Base-by-base conservation (phyloP, 306 rosid species). In the Sicyos edulis region DNA sequence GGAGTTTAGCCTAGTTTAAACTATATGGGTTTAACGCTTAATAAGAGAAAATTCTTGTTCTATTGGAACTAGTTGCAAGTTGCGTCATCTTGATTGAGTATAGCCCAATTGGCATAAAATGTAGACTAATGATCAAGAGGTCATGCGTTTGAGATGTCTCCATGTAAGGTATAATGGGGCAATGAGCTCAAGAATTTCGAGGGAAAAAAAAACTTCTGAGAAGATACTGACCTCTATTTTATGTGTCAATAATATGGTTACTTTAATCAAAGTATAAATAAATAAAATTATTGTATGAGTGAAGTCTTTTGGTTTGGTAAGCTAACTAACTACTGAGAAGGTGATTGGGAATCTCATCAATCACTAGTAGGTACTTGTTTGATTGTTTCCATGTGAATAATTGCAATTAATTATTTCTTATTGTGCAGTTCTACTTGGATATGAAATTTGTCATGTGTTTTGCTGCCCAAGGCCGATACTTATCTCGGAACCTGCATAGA, bases 401-500 rank as follows among this genome's bases (percentile, higher is more conserved):
- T 13, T 4, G n/a, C 12, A 20, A 34, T 4, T 34, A 26, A 26
- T 20, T 42, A 67, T 12, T 78, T 69, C 14, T 77, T 55, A 61
- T 14, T 71, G 61, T 84, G 95, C 99, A 95, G 99, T 91, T 95
- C 79, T 95, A 91, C 80, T 81, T 95, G 85, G 99, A 95, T 76
- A 95, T 95, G 99, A 95, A 89, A 87, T 95, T 95, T n/a, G 99
- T 91, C 64, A 82, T 86, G 67, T 83, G 88, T 82, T 95, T 95
- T 83, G 96, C 96, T 74, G 85, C 95, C 81, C 95, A 95, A 67
- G 90, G 96, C 32, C 97, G 97, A 37, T 95, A 87, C 84, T 80
- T 88, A 76, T 91, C 97, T 62, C 82, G 99, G 71, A 91, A 89
- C 76, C 83, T 95, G 86, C 91, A 85, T 78, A 84, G 96, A 34